Conservation (phyloP, 1,139 yeast genomes). For the Taiozyma sp. region DNA sequence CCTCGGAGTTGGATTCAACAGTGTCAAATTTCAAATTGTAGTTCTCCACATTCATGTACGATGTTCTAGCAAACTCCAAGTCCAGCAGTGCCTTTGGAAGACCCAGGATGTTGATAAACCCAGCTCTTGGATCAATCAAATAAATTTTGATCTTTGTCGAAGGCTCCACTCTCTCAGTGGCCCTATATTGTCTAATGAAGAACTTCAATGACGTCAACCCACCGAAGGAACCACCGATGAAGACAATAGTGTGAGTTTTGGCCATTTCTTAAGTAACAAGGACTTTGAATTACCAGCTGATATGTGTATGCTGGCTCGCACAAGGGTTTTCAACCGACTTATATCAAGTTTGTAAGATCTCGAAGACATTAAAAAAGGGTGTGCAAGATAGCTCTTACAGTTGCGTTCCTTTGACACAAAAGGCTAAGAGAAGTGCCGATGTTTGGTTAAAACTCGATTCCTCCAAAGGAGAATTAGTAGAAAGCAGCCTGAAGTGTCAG, state of each 20-base stretch:
- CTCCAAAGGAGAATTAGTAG: no score
- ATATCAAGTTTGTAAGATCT: background rate
- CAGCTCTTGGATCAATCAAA: conserved; percentile 47
- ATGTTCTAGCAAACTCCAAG: conserved; percentile 40
- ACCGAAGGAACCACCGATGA: conserved; percentile 52
- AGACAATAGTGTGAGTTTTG: conserved; percentile 16
- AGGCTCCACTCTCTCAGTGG: conserved; percentile 6
- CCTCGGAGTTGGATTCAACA: conserved; percentile 33
- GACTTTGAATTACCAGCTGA: background rate
- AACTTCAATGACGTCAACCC: conserved; percentile 41
- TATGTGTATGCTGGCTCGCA: background rate
- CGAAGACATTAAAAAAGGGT: background rate
- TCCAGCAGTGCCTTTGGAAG: conserved; percentile 47
- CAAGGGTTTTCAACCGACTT: background rate
- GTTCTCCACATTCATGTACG: conserved; percentile 28
- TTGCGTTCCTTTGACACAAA: background rate
- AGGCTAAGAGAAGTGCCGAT: background rate
- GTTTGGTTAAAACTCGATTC: no score
- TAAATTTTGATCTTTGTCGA: conserved; percentile 31
- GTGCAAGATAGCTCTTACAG: background rate
- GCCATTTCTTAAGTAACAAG: background rate
- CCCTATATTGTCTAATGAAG: conserved; percentile 30
- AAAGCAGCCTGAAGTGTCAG: no score
- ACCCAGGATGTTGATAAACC: conserved; percentile 47
- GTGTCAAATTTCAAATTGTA: conserved; percentile 20